These are phyloP conservation scores for Pleurotus tuber-regium DNA, from an alignment of 768 basidiomycete species.

Conservation along the genomic window DNA sequence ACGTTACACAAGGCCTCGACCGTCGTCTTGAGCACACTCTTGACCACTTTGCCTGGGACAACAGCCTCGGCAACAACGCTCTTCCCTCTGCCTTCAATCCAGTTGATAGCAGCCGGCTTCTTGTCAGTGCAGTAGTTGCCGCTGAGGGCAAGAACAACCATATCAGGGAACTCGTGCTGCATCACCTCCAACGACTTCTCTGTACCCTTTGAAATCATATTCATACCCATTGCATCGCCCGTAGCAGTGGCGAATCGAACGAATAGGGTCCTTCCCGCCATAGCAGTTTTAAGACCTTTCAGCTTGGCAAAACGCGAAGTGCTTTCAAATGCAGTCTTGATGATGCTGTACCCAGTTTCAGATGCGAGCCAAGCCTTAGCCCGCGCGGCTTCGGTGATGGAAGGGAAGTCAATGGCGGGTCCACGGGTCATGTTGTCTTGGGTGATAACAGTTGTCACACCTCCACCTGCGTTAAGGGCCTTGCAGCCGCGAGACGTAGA, in stretches of 20 bases:
- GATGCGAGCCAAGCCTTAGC: conserved; percentile 88
- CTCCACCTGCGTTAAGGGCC: conserved; percentile 93
- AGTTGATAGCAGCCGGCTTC: conserved; percentile 99
- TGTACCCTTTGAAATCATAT: conserved; percentile 99
- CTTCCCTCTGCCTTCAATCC: conserved; percentile 99
- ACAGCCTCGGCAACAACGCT: conserved; percentile 97
- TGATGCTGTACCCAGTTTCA: conserved; percentile 68
- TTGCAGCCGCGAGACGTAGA: conserved; percentile 98
- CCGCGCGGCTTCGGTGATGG: conserved; percentile 70
- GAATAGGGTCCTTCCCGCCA: conserved; percentile 92
- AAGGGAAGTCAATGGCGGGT: conserved; percentile 94
- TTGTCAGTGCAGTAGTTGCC: conserved; percentile 99
- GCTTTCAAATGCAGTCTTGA: conserved; percentile 88
- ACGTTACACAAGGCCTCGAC: conserved; percentile 86
- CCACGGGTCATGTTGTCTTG: conserved; percentile 98
- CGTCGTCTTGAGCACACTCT: conserved; percentile 92
- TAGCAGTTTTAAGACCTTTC: conserved; percentile 78
- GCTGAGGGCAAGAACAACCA: conserved; percentile 86
- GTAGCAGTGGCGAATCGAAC: conserved; percentile 93
- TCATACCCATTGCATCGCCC: conserved; percentile 99
- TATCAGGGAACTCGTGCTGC: conserved; percentile 80
- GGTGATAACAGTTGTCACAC: conserved; percentile 90
- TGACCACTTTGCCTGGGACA: conserved; percentile 84
- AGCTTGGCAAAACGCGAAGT: conserved; percentile 92
- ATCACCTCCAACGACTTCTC: conserved; percentile 88